Conservation (phyloP, 495 filamentous ascomycete genomes). For the Neurospora cerealis region DNA sequence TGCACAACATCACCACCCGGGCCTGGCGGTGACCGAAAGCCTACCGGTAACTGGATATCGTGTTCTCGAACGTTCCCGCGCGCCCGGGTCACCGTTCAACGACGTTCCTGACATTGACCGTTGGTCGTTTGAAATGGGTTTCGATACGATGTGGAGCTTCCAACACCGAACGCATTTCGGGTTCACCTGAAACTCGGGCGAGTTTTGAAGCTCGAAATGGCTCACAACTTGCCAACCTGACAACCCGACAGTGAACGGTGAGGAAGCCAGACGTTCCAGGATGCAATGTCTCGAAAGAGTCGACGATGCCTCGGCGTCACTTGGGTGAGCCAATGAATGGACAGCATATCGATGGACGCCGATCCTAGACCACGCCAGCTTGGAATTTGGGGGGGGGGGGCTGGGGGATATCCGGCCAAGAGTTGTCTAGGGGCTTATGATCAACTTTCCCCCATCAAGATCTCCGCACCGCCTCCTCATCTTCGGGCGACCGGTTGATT, state of each 20-base stretch:
- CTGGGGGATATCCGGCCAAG: background rate
- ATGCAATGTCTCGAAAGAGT: background rate
- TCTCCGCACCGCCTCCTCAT: background rate
- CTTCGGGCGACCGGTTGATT: background rate
- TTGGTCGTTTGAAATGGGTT: background rate
- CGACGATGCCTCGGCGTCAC: background rate
- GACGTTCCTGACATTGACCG: background rate
- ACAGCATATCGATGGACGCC: background rate
- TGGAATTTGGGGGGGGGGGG: no score
- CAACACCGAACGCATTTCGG: background rate
- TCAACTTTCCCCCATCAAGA: background rate
- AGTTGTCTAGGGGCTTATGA: background rate
- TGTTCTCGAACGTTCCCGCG: background rate
- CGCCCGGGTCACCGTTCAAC: background rate
- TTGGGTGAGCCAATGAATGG: background rate
- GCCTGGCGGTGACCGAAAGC: background rate
- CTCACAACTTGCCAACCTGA: background rate
- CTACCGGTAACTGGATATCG: background rate
- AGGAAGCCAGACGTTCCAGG: background rate
- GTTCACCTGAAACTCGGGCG: background rate
- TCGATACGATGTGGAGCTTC: background rate
- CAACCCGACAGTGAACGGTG: background rate
- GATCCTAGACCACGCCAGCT: background rate
- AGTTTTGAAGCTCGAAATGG: background rate
- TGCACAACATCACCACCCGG: background rate